Evolutionary conservation across 2,329 filamentous ascomycete species (phyloP), one percentile per base, ranked within the genome.

Genomic region (Pestalotiopsis sp.): DNA sequence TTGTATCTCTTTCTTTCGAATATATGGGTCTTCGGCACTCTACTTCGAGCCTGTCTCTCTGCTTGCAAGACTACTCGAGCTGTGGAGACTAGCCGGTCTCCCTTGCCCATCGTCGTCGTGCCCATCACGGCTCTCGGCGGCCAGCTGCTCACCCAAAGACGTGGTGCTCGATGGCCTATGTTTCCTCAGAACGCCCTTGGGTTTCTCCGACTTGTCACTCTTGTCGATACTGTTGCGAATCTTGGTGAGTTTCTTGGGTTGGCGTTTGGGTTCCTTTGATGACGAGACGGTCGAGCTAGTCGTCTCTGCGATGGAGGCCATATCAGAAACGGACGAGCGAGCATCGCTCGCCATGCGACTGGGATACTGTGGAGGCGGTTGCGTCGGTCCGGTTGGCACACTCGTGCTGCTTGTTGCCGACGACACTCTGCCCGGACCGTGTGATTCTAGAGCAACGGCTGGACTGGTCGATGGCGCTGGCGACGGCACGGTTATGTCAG

Each of bases 231-330:
- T 80, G 31, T 76, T 78, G 31, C 81, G 79, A 65, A 71, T 77
- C 74, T 85, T 85, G 23, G 78, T 80, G 41, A 85, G 75, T 72
- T 84, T 84, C 65, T 79, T 80, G 45, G 78, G 80, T 61, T 78
- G 77, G n/a, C 80, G 69, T 27, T 71, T 74, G 23, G 59, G 56
- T 23, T 70, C 57, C 39, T 70, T 70, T n/a, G 62, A 68, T 4
- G 67, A 57, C 1, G 69, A 45, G 13, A 41, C 73, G 64, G 74
- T 72, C 11, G 75, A 70, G 17, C 66, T 25, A 36, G 69, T 41
- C 31, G 68, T 67, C 20, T 75, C 73, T 5, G 64, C 68, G n/a
- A 73, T 67, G 2, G 77, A 77, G 2, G 70, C 74, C 17, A 71
- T 71, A 31, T 82, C 79, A 12, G 76, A 75, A 9, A 74, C 74